These are phyloP conservation scores for Psilocybe azurescens DNA, from an alignment of 768 basidiomycete species.

Conservation along the genomic window DNA sequence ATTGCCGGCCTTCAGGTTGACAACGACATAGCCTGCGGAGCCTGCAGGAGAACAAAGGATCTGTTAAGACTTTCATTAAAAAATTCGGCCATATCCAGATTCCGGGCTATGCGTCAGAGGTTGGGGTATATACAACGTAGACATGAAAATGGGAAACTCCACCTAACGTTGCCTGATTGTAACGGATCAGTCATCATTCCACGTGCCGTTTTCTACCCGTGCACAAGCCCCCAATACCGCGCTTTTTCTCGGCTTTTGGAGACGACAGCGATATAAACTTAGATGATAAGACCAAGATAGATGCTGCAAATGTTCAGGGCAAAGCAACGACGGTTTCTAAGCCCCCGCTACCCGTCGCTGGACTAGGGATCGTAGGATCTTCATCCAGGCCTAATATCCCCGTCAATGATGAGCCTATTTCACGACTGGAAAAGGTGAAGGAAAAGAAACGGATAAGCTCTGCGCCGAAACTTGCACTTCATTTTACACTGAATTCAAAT, in stretches of 20 bases:
- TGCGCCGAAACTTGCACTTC: not conserved
- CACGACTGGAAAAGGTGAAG: not conserved
- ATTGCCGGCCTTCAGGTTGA: too few species aligned
- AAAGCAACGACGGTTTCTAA: not conserved
- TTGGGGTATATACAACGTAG: too few species aligned
- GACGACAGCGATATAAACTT: not conserved
- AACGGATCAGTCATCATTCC: too few species aligned
- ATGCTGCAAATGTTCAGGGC: not conserved
- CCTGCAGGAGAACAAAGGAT: too few species aligned
- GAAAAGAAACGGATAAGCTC: constrained; percentile 5
- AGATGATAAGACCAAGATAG: not conserved
- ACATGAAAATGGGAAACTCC: too few species aligned
- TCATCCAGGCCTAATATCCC: too few species aligned
- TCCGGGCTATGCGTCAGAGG: too few species aligned
- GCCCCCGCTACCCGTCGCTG: not conserved
- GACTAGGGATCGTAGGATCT: not conserved
- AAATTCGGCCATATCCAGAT: too few species aligned
- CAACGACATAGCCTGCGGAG: too few species aligned
- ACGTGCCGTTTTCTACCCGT: not conserved
- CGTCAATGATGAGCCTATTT: too few species aligned
- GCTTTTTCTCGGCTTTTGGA: constrained; percentile 18
- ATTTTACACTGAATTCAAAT: not conserved
- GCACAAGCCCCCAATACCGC: constrained; percentile 14
- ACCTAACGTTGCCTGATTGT: too few species aligned
- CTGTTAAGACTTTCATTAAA: too few species aligned